Conservation (phyloP, 192 early-diverging fungal species). For the Jimgerdemannia lactiflua region DNA sequence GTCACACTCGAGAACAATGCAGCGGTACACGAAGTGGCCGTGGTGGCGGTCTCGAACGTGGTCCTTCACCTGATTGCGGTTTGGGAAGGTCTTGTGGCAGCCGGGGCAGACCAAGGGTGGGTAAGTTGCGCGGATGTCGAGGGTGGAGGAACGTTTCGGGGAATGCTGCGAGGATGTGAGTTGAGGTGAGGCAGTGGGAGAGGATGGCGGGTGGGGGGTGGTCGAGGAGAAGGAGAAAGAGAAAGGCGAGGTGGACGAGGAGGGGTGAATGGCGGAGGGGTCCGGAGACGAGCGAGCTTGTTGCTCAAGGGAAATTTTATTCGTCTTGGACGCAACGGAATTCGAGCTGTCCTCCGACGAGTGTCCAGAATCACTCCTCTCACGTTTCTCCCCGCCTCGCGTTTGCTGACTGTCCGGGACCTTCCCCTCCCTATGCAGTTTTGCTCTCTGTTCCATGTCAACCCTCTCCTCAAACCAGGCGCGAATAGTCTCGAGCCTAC, state of each 20-base stretch:
- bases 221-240: not conserved
- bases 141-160: not conserved
- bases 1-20: not conserved
- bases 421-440: not conserved
- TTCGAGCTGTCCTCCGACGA: too few species aligned
- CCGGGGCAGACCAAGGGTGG: not conserved
- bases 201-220: too few species aligned
- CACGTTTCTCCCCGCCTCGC: not conserved
- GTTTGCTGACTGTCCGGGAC: not conserved
- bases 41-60: not conserved
- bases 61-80: not conserved
- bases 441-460: not conserved
- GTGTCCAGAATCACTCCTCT: too few species aligned
- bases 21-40: not conserved
- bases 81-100: not conserved
- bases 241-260: not conserved
- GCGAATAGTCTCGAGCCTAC: not conserved
- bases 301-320: too few species aligned
- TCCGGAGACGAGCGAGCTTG: not conserved
- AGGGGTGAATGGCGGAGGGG: too few species aligned
- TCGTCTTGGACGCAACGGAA: too few species aligned
- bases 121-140: not conserved
- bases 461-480: not conserved
- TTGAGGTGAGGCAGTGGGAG: too few species aligned
- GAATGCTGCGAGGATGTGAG: not conserved